phyloP scores from a whole-genome alignment of 2,329 filamentous ascomycete genomes.

The Cordyceps farinosa region DNA sequence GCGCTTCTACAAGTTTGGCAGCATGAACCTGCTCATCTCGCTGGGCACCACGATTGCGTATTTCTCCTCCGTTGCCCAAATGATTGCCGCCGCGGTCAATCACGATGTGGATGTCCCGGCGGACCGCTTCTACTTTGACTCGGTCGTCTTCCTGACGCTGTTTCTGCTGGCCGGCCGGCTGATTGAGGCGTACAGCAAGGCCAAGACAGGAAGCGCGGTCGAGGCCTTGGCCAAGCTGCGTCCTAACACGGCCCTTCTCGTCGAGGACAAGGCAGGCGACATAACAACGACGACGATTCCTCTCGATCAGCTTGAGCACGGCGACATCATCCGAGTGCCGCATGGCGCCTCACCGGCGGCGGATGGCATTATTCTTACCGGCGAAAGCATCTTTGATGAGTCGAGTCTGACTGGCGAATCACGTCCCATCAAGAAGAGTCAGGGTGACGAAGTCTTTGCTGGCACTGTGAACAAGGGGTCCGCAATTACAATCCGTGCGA shows the following conservation, averaged over 20 bases:
- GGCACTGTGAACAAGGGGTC: slow-evolving; percentile 71
- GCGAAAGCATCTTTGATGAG: slow-evolving; percentile 74
- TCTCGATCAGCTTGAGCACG: slow-evolving; percentile 70
- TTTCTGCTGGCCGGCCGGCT: slow-evolving; percentile 75
- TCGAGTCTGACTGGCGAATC: slow-evolving; percentile 84
- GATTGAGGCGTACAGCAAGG: slow-evolving; percentile 87
- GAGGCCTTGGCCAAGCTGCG: slow-evolving; percentile 73
- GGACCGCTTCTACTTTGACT: slow-evolving; percentile 76
- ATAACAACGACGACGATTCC: slow-evolving; percentile 40
- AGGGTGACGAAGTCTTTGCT: slow-evolving; percentile 64
- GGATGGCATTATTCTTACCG: slow-evolving; percentile 66
- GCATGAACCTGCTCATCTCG: slow-evolving; percentile 93
- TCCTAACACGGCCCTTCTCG: slow-evolving; percentile 70
- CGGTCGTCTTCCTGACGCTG: slow-evolving; percentile 85
- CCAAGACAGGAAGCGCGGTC: slow-evolving; percentile 83
- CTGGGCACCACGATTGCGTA: slow-evolving; percentile 87
- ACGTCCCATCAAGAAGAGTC: slow-evolving; percentile 58
- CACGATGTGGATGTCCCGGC: slow-evolving; percentile 36
- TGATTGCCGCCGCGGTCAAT: slow-evolving; percentile 60
- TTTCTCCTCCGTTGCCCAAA: slow-evolving; percentile 72
- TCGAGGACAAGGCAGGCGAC: slow-evolving; percentile 44
- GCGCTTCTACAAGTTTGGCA: slow-evolving; percentile 88
- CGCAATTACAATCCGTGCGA: slow-evolving; percentile 61
- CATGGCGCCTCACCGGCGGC: slow-evolving; percentile 81
- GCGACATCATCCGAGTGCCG: slow-evolving; percentile 69